These are phyloP conservation scores for Camelina hispida DNA, from an alignment of 345 rosid species.

Conservation along the genomic window DNA sequence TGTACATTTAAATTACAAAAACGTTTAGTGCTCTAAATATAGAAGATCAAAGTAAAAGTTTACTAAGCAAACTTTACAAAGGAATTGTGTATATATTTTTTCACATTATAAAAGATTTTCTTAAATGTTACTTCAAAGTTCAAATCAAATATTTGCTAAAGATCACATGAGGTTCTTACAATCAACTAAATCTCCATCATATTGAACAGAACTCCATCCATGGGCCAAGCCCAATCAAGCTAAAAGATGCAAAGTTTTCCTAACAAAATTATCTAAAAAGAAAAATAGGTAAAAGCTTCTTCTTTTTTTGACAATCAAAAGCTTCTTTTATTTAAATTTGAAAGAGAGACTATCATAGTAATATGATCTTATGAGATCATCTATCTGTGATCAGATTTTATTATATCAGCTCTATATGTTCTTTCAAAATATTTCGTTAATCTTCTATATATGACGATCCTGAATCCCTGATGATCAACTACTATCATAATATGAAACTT, in stretches of 20 bases:
- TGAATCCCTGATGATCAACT: too few relatives aligned
- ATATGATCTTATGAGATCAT: not conserved
- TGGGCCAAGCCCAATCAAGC: constrained; percentile 11
- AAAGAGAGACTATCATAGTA: not conserved
- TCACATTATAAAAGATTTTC: not conserved
- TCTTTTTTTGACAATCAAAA: too few relatives aligned
- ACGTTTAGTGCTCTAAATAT: too few relatives aligned
- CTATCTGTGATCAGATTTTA: not conserved
- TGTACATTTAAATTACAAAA: too few relatives aligned
- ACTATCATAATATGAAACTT: too few relatives aligned
- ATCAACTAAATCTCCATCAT: not conserved
- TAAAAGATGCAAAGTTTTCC: not conserved
- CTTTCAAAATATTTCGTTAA: not conserved
- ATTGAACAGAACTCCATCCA: not conserved
- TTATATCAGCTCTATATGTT: not conserved
- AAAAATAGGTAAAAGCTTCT: not conserved
- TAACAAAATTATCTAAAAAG: too few relatives aligned
- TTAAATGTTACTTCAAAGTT: not conserved
- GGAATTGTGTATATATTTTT: too few relatives aligned
- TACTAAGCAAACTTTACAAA: too few relatives aligned
- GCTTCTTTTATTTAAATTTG: not conserved
- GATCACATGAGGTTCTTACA: constrained; percentile 4
- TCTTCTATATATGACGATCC: not conserved
- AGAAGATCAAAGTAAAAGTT: too few relatives aligned
- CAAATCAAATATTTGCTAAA: too few relatives aligned